phyloP scores from a whole-genome alignment of 2,329 filamentous ascomycete species.

The Sarocladiaceae sp. region DNA sequence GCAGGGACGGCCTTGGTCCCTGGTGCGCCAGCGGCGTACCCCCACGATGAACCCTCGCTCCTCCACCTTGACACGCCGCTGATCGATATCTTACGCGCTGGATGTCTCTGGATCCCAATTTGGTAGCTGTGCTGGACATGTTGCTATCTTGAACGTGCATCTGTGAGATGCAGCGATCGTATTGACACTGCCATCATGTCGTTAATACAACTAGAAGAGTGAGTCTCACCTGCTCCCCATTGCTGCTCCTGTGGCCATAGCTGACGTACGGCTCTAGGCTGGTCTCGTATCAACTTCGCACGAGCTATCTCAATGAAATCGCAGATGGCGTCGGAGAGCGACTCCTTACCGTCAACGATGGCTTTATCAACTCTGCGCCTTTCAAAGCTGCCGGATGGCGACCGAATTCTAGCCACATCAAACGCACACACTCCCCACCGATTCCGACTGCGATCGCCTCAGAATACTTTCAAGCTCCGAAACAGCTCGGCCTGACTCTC shows the following conservation, averaged over 20 bases:
- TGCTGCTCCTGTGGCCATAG: neutral
- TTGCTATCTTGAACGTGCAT: neutral
- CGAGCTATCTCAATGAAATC: constrained; percentile 74
- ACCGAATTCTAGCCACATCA: constrained; percentile 68
- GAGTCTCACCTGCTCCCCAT: constrained; percentile 13
- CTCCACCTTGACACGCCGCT: neutral
- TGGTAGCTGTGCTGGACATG: neutral
- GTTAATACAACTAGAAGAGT: constrained; percentile 35
- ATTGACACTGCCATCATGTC: constrained; percentile 24
- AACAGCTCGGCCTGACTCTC: constrained; percentile 57
- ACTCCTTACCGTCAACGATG: constrained; percentile 75
- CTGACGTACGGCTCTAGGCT: constrained; percentile 47
- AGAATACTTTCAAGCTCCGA: constrained; percentile 76
- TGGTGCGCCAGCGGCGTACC: neutral
- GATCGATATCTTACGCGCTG: neutral
- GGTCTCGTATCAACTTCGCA: constrained; percentile 77
- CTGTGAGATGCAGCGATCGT: neutral
- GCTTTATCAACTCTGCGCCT: constrained; percentile 72
- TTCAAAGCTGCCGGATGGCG: constrained; percentile 84
- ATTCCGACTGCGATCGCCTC: constrained; percentile 79
- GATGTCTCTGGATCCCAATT: neutral
- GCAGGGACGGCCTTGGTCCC: no score
- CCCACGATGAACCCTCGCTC: neutral
- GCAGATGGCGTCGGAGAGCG: constrained; percentile 83
- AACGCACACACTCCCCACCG: constrained; percentile 79